These are phyloP conservation scores for Diaporthe helianthi DNA, from an alignment of 2,329 filamentous ascomycete genomes.

Conservation along the genomic window DNA sequence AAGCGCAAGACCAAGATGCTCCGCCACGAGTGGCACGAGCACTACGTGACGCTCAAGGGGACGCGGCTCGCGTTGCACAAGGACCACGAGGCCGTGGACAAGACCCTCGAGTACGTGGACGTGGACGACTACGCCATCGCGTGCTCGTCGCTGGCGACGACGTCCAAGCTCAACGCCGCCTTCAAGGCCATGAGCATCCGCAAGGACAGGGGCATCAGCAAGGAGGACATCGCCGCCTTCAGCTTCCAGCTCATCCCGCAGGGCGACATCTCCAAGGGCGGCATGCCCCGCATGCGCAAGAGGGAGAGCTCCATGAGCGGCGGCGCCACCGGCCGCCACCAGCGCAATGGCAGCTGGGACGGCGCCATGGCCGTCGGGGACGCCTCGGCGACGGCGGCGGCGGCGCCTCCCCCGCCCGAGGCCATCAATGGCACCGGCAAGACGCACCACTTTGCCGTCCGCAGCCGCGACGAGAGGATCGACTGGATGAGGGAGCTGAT, in stretches of 20 bases:
- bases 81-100: conserved; percentile 57
- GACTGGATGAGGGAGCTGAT: conserved; percentile 97
- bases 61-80: conserved; percentile 80
- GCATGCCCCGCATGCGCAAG: conserved; percentile 58
- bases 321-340: conserved; percentile 31
- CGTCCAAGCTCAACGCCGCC: conserved; percentile 83
- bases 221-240: conserved; percentile 71
- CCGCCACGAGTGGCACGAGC: conserved; percentile 91
- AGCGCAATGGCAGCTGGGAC: conserved; percentile 35
- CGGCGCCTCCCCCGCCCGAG: conserved; percentile 46
- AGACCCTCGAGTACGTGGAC: conserved; percentile 79
- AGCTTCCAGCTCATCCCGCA: conserved; percentile 86
- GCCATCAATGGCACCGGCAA: conserved; percentile 72
- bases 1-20: conserved; percentile 90
- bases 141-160: conserved; percentile 77
- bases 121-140: conserved; percentile 89
- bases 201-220: conserved; percentile 56
- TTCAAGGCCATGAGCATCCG: conserved; percentile 80
- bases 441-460: conserved; percentile 93
- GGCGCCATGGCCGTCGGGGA: conserved; percentile 18
- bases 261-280: conserved; percentile 57
- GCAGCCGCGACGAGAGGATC: conserved; percentile 85
- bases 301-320: conserved; percentile 56
- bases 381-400: conserved; percentile 35
- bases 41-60: conserved; percentile 85